Evolutionary conservation across 768 basidiomycete species (phyloP).

Genomic region (Boletus subparvulus): DNA sequence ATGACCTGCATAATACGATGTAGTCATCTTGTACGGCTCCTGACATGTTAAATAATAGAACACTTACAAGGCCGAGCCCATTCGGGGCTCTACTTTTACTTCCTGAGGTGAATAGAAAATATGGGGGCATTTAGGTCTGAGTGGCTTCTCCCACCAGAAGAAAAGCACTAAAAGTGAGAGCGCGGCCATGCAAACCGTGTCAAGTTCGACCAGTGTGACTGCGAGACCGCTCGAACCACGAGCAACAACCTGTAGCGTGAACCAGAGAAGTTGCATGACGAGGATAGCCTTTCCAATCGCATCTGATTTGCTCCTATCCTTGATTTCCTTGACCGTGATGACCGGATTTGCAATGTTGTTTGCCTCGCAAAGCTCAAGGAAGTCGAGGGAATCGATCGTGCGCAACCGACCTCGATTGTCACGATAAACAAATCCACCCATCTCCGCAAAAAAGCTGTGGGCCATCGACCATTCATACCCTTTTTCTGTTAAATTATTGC

Average conservation of each 20-base stretch:
- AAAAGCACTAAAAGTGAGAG: neutral
- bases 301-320: neutral
- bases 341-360: neutral
- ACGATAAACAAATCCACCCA: neutral
- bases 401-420: neutral
- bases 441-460: neutral
- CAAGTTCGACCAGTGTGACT: conserved; percentile 2
- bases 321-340: neutral
- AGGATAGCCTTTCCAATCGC: neutral
- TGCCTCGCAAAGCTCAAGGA: neutral
- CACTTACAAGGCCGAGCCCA: neutral
- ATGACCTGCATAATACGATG: neutral
- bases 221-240: neutral
- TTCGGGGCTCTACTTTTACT: no score
- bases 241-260: neutral
- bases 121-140: neutral
- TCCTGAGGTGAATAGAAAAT: neutral
- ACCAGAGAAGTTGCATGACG: neutral
- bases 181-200: neutral
- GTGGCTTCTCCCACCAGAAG: conserved; percentile 4
- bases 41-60: neutral
- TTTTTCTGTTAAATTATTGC: neutral
- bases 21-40: neutral
- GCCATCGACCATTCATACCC: conserved; percentile 2
- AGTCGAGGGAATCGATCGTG: neutral